Conservation (phyloP, 768 basidiomycete genomes). For the Galerina marginata region DNA sequence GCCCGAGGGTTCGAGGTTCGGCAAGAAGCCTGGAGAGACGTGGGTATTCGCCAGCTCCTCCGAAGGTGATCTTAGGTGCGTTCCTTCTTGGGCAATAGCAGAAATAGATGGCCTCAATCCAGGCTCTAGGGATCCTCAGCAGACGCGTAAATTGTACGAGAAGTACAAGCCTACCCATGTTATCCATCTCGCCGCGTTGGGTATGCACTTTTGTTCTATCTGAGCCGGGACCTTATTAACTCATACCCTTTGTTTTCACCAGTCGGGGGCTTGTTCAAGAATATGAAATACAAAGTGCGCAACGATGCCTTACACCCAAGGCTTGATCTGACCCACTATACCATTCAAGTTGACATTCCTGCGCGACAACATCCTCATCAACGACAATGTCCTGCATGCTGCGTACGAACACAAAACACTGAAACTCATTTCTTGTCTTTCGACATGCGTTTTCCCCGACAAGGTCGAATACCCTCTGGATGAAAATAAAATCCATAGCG, state of each 20-base stretch:
- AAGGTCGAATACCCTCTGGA: constrained; percentile 93
- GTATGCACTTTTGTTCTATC: constrained; percentile 45
- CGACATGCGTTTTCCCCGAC: constrained; percentile 97
- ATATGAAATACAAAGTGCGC: constrained; percentile 90
- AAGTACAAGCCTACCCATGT: constrained; percentile 96
- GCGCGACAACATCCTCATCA: constrained; percentile 93
- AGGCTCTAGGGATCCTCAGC: constrained; percentile 63
- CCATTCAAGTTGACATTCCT: constrained; percentile 79
- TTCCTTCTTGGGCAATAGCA: background rate
- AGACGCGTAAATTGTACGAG: constrained; percentile 77
- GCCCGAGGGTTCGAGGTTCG: constrained; percentile 78
- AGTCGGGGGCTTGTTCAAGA: constrained; percentile 96
- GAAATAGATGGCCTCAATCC: background rate
- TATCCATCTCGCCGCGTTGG: constrained; percentile 93
- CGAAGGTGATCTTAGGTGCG: constrained; percentile 85
- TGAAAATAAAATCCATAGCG: constrained; percentile 90
- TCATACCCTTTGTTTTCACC: constrained; percentile 13
- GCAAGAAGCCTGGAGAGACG: constrained; percentile 72
- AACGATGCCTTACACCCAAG: background rate
- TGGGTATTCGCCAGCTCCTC: constrained; percentile 86
- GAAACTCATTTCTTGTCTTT: constrained; percentile 94
- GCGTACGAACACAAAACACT: constrained; percentile 65
- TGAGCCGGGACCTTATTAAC: background rate
- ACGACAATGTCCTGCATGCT: constrained; percentile 88
- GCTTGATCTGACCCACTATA: background rate